These are phyloP conservation scores for Flaveria floridana DNA, from an alignment of 140 eudicot genomes.

Conservation along the genomic window DNA sequence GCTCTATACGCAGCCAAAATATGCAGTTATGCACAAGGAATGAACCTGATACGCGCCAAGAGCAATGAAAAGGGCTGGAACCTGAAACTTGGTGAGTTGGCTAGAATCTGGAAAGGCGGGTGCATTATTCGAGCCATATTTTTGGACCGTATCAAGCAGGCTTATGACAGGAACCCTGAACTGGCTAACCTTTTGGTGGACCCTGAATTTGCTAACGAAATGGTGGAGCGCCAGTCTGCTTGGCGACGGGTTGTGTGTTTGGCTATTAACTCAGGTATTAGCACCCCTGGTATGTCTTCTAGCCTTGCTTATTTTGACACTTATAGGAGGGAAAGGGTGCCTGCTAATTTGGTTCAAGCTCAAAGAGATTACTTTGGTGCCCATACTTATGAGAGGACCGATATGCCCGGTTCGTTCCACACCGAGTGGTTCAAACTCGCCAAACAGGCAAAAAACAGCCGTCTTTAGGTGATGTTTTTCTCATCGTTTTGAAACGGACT, in stretches of 20 bases:
- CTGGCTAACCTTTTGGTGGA: conserved; percentile 57
- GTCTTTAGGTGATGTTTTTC: conserved; percentile 14
- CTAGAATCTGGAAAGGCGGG: conserved; percentile 68
- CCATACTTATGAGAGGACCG: conserved; percentile 57
- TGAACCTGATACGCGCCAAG: conserved; percentile 66
- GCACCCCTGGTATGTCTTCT: conserved; percentile 65
- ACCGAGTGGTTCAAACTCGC: conserved; percentile 68
- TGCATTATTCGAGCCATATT: conserved; percentile 65
- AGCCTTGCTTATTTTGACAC: conserved; percentile 65
- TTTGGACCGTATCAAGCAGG: conserved; percentile 58
- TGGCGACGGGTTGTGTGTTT: conserved; percentile 61
- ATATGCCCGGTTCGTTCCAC: conserved; percentile 52
- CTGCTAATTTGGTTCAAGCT: conserved; percentile 67
- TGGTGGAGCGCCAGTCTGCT: conserved; percentile 56
- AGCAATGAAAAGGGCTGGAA: conserved; percentile 57
- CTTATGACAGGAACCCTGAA: conserved; percentile 58
- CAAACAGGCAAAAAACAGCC: conserved; percentile 27
- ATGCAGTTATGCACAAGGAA: conserved; percentile 63
- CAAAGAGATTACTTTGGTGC: conserved; percentile 67
- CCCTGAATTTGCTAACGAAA: conserved; percentile 63
- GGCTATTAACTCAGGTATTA: conserved; percentile 58
- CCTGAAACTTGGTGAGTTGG: conserved; percentile 56
- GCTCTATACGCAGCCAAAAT: conserved; percentile 56
- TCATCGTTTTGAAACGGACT: background rate
- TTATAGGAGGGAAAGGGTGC: conserved; percentile 55